These are phyloP conservation scores for Neurospora sp. DNA, from an alignment of 495 filamentous ascomycete species.

Conservation along the genomic window DNA sequence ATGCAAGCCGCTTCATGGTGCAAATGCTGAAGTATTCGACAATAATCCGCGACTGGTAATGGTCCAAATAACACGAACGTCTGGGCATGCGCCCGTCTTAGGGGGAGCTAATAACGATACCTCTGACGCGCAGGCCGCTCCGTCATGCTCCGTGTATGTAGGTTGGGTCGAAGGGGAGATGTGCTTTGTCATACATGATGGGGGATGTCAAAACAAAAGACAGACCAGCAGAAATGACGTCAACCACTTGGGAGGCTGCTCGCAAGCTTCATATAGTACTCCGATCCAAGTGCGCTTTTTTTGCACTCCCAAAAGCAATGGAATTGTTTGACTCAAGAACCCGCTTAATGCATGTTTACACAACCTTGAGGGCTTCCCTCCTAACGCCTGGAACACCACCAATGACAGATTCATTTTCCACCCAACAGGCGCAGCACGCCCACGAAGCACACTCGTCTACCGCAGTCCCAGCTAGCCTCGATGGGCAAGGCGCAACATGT, in stretches of 20 bases:
- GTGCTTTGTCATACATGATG: background rate
- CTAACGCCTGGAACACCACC: background rate
- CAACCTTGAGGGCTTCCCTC: background rate
- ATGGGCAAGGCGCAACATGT: background rate
- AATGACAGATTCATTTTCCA: background rate
- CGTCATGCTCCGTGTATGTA: background rate
- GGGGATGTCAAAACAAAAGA: background rate
- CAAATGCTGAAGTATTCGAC: background rate
- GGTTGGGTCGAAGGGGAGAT: background rate
- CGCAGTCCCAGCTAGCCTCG: background rate
- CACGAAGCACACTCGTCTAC: background rate
- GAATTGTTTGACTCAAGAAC: background rate
- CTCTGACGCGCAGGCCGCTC: background rate
- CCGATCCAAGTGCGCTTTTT: background rate
- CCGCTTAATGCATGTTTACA: background rate
- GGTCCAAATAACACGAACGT: background rate
- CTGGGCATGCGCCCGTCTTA: background rate
- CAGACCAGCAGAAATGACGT: background rate
- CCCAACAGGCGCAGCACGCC: background rate
- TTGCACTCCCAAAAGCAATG: background rate
- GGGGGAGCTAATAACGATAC: background rate
- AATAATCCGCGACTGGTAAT: background rate
- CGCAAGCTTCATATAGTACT: background rate
- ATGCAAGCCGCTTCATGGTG: background rate
- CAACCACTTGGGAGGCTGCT: background rate